A percentile compares a stretch with the other conserved stretches of the same genome.
phyloP scores from a whole-genome alignment of 2,329 filamentous ascomycete species.

The Monilinia aucupariae region DNA sequence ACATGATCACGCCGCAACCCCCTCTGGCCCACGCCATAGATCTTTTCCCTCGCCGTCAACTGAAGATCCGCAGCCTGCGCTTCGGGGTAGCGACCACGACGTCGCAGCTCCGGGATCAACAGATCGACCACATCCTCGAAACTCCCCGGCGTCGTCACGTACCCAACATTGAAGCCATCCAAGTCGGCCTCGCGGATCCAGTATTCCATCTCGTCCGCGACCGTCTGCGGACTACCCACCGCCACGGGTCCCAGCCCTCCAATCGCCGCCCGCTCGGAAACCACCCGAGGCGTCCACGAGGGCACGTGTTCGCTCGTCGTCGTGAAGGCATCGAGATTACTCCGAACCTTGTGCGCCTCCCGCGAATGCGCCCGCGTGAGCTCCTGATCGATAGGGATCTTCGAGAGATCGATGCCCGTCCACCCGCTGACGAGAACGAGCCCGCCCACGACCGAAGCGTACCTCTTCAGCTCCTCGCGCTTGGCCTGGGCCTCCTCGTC shows the following conservation, averaged over 20 bases:
- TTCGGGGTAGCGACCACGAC: conserved; percentile 46
- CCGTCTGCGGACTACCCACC: conserved; percentile 45
- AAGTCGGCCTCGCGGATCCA: conserved; percentile 66
- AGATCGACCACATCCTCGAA: conserved; percentile 65
- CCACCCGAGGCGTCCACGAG: conserved; percentile 63
- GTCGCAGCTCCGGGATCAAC: conserved; percentile 57
- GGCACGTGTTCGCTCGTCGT: conserved; percentile 45
- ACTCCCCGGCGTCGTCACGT: conserved; percentile 58
- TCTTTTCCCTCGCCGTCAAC: conserved; percentile 53
- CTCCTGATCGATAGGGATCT: conserved; percentile 52
- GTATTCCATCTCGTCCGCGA: conserved; percentile 59
- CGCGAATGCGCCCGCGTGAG: conserved; percentile 50
- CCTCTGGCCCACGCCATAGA: conserved; percentile 56
- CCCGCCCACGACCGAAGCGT: background rate
- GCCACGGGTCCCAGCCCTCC: conserved; percentile 57
- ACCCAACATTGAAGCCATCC: conserved; percentile 70
- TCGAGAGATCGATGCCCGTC: conserved; percentile 38
- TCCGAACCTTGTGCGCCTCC: conserved; percentile 48
- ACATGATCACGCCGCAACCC: conserved; percentile 53
- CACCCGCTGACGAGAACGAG: background rate
- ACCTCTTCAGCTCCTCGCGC: conserved; percentile 43
- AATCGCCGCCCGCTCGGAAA: conserved; percentile 62
- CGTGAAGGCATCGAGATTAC: conserved; percentile 45
- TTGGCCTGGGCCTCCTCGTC: conserved; percentile 62
- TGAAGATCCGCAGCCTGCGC: conserved; percentile 32